These are phyloP conservation scores for Dimargaris verticillata DNA, from an alignment of 192 early-diverging fungal species.

Conservation along the genomic window DNA sequence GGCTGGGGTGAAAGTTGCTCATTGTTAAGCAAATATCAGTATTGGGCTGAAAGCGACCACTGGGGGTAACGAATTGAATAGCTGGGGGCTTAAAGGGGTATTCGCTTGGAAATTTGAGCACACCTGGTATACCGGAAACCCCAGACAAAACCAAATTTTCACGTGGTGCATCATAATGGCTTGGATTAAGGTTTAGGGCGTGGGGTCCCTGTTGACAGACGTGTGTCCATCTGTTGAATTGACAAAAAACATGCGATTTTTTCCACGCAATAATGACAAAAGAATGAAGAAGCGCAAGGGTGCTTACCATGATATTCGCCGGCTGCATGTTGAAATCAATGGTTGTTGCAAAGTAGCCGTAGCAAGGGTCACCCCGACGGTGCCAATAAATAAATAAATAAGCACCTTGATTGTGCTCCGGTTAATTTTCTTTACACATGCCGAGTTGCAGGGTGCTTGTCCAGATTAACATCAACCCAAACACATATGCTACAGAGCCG, in stretches of 20 bases:
- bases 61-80: conserved; percentile 63
- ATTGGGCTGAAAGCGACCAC: conserved; percentile 82
- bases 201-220: not conserved
- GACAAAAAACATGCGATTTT: not conserved
- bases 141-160: not conserved
- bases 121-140: conserved; percentile 23
- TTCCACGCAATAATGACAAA: not conserved
- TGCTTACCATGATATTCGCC: conserved; percentile 86
- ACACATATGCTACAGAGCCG: not conserved
- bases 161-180: not conserved
- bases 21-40: conserved; percentile 88
- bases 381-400: not conserved
- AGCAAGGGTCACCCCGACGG: not conserved
- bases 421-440: not conserved
- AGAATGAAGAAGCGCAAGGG: not conserved
- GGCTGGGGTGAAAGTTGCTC: conserved; percentile 85
- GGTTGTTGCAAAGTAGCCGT: not conserved
- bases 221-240: not conserved
- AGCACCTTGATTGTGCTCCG: not conserved
- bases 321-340: conserved; percentile 12
- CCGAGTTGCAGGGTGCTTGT: not conserved
- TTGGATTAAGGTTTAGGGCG: not conserved
- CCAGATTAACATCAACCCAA: not conserved
- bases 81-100: conserved; percentile 90
- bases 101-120: conserved; percentile 78